Percentiles rank a stretch among this genome's conserved stretches.
Conservation (phyloP, 345 rosid genomes). For the Boechera stricta region DNA sequence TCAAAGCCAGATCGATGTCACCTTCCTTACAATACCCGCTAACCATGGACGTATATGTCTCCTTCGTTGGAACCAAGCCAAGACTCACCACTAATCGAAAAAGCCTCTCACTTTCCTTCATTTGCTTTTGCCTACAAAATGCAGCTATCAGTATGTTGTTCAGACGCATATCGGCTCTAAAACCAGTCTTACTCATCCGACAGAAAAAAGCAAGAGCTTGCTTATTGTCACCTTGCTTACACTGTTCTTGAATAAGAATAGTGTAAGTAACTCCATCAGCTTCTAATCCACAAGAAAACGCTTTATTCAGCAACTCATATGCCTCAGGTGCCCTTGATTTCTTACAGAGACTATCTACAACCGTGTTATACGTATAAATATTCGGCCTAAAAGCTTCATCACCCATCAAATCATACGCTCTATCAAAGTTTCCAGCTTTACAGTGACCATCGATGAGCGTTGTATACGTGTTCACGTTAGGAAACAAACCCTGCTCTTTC, state of each 20-base stretch:
- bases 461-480: slow-evolving; percentile 76
- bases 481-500: slow-evolving; percentile 83
- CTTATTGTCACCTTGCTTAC: slow-evolving; percentile 55
- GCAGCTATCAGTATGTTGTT: slow-evolving; percentile 72
- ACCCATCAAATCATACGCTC: slow-evolving; percentile 69
- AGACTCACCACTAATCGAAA: slow-evolving; percentile 54
- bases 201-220: slow-evolving; percentile 62
- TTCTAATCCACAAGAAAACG: slow-evolving; percentile 56
- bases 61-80: slow-evolving; percentile 78
- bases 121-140: slow-evolving; percentile 68
- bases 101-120: slow-evolving; percentile 73
- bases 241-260: slow-evolving; percentile 77
- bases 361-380: slow-evolving; percentile 66
- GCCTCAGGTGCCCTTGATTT: slow-evolving; percentile 73
- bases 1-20: slow-evolving; percentile 54
- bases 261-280: slow-evolving; percentile 84
- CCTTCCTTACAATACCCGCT: slow-evolving; percentile 73
- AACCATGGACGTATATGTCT: slow-evolving; percentile 88
- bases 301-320: slow-evolving; percentile 59
- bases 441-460: slow-evolving; percentile 76
- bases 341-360: slow-evolving; percentile 66
- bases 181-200: slow-evolving; percentile 70
- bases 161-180: slow-evolving; percentile 64
- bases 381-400: slow-evolving; percentile 67
- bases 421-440: slow-evolving; percentile 69